phyloP scores from a whole-genome alignment of 495 filamentous ascomycete species.

The Bacidia rubella region DNA sequence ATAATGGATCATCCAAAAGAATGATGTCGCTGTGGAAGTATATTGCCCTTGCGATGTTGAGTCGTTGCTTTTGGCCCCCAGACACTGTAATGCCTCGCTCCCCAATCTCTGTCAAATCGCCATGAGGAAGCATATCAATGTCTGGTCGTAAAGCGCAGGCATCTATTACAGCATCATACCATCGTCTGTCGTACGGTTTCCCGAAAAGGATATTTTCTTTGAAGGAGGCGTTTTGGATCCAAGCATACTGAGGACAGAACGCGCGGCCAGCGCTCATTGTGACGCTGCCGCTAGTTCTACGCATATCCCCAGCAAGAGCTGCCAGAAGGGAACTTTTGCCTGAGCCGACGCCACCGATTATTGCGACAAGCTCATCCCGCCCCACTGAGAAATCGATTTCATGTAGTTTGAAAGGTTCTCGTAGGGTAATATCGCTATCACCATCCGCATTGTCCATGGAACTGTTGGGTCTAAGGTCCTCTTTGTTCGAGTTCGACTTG shows the following conservation, averaged over 20 bases:
- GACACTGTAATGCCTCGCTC: slow-evolving; percentile 50
- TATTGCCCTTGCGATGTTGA: slow-evolving; percentile 72
- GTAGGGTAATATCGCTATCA: slow-evolving; percentile 39
- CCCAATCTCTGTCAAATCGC: slow-evolving; percentile 47
- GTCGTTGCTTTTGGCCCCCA: slow-evolving; percentile 53
- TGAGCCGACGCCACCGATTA: slow-evolving; percentile 83
- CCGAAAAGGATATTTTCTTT: slow-evolving; percentile 87
- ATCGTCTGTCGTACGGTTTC: slow-evolving; percentile 38
- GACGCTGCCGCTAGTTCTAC: slow-evolving; percentile 59
- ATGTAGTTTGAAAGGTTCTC: slow-evolving; percentile 71
- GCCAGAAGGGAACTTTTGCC: slow-evolving; percentile 87
- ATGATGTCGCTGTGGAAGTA: slow-evolving; percentile 74
- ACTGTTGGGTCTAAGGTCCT: slow-evolving; percentile 18
- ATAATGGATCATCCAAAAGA: slow-evolving; percentile 74
- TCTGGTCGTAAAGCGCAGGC: slow-evolving; percentile 45
- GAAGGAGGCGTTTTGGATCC: slow-evolving; percentile 88
- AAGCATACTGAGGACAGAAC: slow-evolving; percentile 92
- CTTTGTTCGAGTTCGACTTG: slow-evolving; percentile 26
- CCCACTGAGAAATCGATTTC: slow-evolving; percentile 62
- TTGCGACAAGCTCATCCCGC: slow-evolving; percentile 71
- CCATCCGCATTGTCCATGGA: slow-evolving; percentile 30
- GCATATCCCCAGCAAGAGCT: slow-evolving; percentile 89
- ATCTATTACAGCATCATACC: slow-evolving; percentile 45
- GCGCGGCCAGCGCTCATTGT: slow-evolving; percentile 63
- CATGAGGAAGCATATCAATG: slow-evolving; percentile 38